These are phyloP conservation scores for Kwoniella sp. DNA, from an alignment of 768 basidiomycete genomes.

Conservation along the genomic window DNA sequence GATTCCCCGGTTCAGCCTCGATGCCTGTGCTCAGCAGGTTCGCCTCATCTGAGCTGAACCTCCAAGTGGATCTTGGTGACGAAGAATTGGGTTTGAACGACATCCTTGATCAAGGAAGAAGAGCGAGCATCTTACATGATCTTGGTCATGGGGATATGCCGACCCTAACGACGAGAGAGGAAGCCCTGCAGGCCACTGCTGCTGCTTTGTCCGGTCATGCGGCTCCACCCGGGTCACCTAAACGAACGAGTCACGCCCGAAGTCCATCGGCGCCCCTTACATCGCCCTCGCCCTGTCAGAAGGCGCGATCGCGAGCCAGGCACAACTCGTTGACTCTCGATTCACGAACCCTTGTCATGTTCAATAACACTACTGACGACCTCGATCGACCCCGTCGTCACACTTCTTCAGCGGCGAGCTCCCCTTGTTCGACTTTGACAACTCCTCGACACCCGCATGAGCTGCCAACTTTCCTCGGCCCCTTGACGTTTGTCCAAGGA, in stretches of 20 bases:
- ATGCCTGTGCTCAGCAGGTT: slow-evolving; percentile 13
- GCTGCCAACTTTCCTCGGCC: slow-evolving; percentile 1
- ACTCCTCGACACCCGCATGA: slow-evolving; percentile 15
- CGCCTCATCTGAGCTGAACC: slow-evolving; percentile 2
- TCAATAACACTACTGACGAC: not conserved
- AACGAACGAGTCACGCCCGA: not conserved
- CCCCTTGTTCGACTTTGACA: slow-evolving; percentile 2
- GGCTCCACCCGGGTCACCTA: not conserved
- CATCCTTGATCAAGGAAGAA: slow-evolving; percentile 18
- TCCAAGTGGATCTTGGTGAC: slow-evolving; percentile 1
- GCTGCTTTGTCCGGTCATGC: slow-evolving; percentile 3
- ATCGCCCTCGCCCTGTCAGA: not conserved
- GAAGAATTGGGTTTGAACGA: slow-evolving; percentile 21
- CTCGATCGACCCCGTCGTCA: not conserved
- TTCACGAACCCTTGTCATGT: not conserved
- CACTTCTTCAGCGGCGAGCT: slow-evolving; percentile 2
- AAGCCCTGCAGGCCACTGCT: slow-evolving; percentile 8
- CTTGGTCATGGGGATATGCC: not conserved
- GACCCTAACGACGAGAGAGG: not conserved
- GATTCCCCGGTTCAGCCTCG: slow-evolving; percentile 9
- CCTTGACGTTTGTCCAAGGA: slow-evolving; percentile 9
- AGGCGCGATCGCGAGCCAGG: slow-evolving; percentile 7
- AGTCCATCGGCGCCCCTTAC: not conserved
- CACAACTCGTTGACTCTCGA: slow-evolving; percentile 7
- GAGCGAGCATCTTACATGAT: slow-evolving; percentile 17